A percentile compares a stretch with the other conserved stretches of the same genome.
phyloP scores from a whole-genome alignment of 192 early-diverging fungal genomes.

The Umbelopsis vinacea region DNA sequence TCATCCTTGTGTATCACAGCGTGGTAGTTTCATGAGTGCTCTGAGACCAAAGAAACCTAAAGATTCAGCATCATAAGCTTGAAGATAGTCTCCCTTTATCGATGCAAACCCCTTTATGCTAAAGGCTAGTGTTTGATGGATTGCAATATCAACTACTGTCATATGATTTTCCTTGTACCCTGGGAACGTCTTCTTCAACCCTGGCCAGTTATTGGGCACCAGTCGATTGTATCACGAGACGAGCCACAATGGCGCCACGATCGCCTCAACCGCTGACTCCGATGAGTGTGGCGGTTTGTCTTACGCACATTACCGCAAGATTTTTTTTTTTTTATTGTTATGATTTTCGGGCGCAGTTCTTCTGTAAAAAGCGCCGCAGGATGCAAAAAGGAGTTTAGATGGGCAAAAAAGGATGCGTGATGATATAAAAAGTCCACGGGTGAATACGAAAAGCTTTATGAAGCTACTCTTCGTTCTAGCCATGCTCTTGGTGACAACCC shows the following conservation, averaged over 20 bases:
- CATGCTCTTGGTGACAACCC: neutral
- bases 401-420: no score
- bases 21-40: no score
- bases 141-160: neutral
- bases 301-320: neutral
- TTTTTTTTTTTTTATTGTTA: conserved; percentile 4
- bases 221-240: neutral
- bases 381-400: no score
- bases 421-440: no score
- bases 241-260: neutral
- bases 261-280: neutral
- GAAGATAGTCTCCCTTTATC: no score
- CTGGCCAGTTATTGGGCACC: neutral
- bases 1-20: no score
- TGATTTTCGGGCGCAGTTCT: neutral
- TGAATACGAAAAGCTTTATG: no score
- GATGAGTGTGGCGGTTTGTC: conserved; percentile 1
- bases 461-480: neutral
- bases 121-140: neutral
- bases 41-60: no score
- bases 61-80: no score
- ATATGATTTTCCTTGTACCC: neutral
- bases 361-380: neutral
- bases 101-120: no score
- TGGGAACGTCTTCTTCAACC: neutral